Evolutionary conservation across 371 early-diverging fungal genomes (phyloP).

Genomic region (Apophysomyces ossiformis): DNA sequence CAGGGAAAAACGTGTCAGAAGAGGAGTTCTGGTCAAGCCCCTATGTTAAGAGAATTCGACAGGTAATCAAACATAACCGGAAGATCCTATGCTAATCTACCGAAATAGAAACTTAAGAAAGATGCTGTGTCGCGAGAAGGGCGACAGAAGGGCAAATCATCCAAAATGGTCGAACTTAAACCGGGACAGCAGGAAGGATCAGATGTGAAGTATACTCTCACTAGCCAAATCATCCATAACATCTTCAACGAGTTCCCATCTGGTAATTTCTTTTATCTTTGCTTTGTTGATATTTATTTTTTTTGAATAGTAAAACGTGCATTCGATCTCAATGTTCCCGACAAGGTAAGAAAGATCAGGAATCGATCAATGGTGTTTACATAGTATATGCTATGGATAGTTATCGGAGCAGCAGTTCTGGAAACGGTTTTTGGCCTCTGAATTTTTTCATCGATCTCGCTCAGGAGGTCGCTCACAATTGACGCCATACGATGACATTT

Average conservation of each 20-base stretch:
- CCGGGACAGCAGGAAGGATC: conserved; percentile 81
- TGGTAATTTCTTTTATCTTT: conserved; percentile 44
- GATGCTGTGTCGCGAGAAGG: conserved; percentile 71
- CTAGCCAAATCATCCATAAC: conserved; percentile 86
- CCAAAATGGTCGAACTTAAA: conserved; percentile 79
- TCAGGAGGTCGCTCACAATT: conserved; percentile 60
- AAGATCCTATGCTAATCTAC: neutral
- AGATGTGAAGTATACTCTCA: conserved; percentile 85
- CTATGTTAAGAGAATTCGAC: conserved; percentile 57
- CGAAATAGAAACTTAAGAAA: conserved; percentile 64
- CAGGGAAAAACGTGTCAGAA: conserved; percentile 73
- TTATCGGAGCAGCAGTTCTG: conserved; percentile 85
- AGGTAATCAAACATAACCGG: conserved; percentile 19
- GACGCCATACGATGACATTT: conserved; percentile 79
- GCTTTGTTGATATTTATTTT: neutral
- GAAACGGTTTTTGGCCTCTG: conserved; percentile 85
- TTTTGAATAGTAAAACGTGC: conserved; percentile 71
- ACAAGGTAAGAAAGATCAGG: conserved; percentile 54
- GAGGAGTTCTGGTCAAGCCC: conserved; percentile 93
- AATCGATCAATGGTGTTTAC: neutral
- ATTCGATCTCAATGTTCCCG: conserved; percentile 85
- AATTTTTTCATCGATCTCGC: conserved; percentile 86
- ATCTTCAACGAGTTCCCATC: conserved; percentile 92
- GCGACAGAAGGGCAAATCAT: conserved; percentile 86
- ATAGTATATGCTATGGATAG: conserved; percentile 27